Percentiles rank a stretch among this genome's conserved stretches.
These are phyloP conservation scores for Omphalea diandra DNA, from an alignment of 441 rosid species.

Conservation along the genomic window DNA sequence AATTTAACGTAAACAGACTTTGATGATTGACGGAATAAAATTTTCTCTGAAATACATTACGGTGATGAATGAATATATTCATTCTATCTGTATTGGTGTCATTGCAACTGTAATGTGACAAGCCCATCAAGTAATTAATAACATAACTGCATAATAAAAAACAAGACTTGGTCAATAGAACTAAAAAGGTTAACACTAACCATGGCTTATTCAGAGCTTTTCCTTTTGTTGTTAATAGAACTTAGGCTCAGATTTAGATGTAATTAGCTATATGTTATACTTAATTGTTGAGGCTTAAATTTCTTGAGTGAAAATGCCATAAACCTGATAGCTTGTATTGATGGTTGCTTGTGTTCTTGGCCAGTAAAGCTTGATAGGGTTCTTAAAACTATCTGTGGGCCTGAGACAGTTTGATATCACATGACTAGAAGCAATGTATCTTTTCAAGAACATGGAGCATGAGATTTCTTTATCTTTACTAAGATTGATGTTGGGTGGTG, in stretches of 20 bases:
- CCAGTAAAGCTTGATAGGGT: constrained; percentile 33
- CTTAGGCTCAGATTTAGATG: background rate
- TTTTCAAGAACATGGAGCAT: constrained; percentile 38
- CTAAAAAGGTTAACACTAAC: background rate
- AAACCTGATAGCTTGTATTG: constrained; percentile 6
- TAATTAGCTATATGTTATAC: background rate
- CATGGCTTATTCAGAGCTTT: background rate
- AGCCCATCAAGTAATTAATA: background rate
- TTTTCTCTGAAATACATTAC: background rate
- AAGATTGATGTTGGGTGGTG: constrained; percentile 33
- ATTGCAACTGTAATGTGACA: background rate
- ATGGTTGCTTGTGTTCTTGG: constrained; percentile 35
- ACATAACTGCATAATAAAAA: background rate
- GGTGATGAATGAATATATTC: background rate
- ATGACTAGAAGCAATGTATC: constrained; percentile 44
- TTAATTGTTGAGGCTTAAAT: constrained; percentile 5
- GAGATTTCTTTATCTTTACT: constrained; percentile 31
- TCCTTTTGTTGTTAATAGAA: background rate
- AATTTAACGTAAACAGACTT: background rate
- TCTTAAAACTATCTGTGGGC: constrained; percentile 34
- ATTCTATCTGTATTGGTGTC: background rate
- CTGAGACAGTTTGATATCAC: constrained; percentile 35
- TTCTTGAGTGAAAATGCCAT: constrained; percentile 19
- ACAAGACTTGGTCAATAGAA: background rate
- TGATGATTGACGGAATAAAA: background rate